Percentiles rank a stretch among this genome's conserved stretches.
Evolutionary conservation across 2,329 filamentous ascomycete species (phyloP).

Genomic region (Cercospora zeina): DNA sequence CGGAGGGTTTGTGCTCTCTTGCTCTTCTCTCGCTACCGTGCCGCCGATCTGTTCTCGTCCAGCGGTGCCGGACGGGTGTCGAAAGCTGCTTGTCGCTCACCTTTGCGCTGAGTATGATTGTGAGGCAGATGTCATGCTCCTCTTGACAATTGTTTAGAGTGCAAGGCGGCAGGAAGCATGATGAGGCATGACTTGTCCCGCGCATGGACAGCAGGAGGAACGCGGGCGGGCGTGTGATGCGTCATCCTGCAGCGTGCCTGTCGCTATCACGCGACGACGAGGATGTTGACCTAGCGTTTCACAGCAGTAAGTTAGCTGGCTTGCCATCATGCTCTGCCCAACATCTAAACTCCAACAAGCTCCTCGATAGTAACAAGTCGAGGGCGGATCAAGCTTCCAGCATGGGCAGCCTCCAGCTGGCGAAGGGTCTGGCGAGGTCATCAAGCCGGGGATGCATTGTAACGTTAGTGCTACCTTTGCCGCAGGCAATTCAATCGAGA

Average conservation of each 20-base stretch:
- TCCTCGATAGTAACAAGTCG: not conserved
- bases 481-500: not conserved
- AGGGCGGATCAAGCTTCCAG: not conserved
- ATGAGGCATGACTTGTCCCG: not conserved
- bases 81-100: constrained; percentile 2
- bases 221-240: constrained; percentile 4
- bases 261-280: constrained; percentile 10
- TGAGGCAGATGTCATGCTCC: not conserved
- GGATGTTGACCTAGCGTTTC: constrained; percentile 2
- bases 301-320: not conserved
- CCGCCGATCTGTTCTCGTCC: not conserved
- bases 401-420: not conserved
- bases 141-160: not conserved
- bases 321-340: not conserved
- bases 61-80: not conserved
- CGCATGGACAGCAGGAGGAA: not conserved
- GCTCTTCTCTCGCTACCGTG: not conserved
- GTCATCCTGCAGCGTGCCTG: constrained; percentile 3
- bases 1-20: constrained; percentile 1
- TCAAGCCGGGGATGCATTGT: no score
- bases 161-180: constrained; percentile 8
- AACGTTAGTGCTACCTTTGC: no score
- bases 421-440: not conserved
- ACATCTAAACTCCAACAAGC: not conserved
- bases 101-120: not conserved